Evolutionary conservation across 163 green algal species (phyloP).

Genomic region (Coccomyxa subellipsoidea): DNA sequence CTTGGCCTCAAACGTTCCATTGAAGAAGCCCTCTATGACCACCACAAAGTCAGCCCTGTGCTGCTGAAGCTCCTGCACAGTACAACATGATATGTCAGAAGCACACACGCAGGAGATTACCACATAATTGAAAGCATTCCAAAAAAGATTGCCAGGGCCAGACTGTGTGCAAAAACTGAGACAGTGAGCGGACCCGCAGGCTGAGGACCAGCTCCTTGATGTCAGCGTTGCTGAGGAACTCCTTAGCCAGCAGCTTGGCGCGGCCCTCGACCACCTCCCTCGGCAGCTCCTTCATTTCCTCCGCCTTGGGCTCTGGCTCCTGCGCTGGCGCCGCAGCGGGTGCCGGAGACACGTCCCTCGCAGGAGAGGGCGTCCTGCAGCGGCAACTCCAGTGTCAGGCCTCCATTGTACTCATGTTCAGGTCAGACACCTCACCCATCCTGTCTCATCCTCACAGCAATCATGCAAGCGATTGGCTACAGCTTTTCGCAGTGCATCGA

Average conservation of each 20-base stretch:
- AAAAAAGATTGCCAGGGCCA: too few relatives aligned
- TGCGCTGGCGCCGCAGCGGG: conserved; percentile 7
- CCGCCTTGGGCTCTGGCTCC: not conserved
- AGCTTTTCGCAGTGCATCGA: too few relatives aligned
- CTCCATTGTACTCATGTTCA: too few relatives aligned
- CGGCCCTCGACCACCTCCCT: conserved; percentile 33
- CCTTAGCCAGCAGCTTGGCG: conserved; percentile 37
- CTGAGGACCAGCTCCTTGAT: conserved; percentile 32
- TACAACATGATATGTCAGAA: not conserved
- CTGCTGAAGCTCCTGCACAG: not conserved
- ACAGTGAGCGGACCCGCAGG: not conserved
- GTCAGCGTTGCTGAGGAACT: conserved; percentile 51
- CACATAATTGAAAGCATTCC: too few relatives aligned
- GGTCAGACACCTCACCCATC: not conserved
- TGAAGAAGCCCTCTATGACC: not conserved
- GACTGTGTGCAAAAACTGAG: too few relatives aligned
- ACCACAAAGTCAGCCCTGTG: not conserved
- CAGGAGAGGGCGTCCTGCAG: not conserved
- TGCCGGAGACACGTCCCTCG: not conserved
- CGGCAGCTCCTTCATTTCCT: conserved; percentile 17
- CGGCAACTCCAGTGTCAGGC: not conserved
- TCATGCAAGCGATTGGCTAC: too few relatives aligned
- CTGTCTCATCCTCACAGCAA: too few relatives aligned
- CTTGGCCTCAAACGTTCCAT: conserved; percentile 8
- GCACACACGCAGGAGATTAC: too few relatives aligned